Base-by-base conservation (phyloP, 1,139 yeast genomes). In the Saccharomyces hybrid region DNA sequence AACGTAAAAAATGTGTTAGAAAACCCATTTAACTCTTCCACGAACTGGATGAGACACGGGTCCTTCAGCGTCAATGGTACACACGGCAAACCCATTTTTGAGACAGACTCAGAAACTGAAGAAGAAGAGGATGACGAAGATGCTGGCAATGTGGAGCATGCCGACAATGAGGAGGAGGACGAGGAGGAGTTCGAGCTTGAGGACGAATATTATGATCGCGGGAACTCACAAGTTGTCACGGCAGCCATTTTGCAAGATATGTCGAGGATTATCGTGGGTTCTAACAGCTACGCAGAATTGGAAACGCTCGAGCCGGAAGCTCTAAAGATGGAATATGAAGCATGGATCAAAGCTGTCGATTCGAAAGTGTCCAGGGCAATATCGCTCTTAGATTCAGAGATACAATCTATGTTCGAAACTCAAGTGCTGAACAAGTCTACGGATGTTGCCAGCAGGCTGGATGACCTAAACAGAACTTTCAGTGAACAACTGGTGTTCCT, bases 141-240 rank as follows among this genome's bases (percentile, higher is more conserved):
- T 4, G 25, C 5, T 4, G 25, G 52, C 4, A 56, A 56, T n/a
- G 52, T 47, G 5, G 55, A 34, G 2, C 28, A 57, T 2, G 51
- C 50, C 5, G 58, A 57, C 56, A 32, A 51, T 48, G 48, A 51
- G 57, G 20, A 53, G 56, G 14, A 53, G 56, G 14, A 48, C 48
- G 5, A 32, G 51, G 28, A 51, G 49, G 23, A 57, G 55, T 13
- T 48, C 50, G 23, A 57, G 55, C 20, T 51, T 49, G 47, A 56
- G 54, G 2, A 32, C 48, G 47, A 51, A 47, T 27, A 56, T 52
- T 3, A 44, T 25, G 29, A 44, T 20, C 27, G 34, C 14, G 20
- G 44, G 14, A 48, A 14, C 27, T 16, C 34, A 9, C 25, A 29
- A 16, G n/a, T 38, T 32, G 16, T 25, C 50, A 14, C 49, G 11